Conservation (phyloP, 202 grass and related monocot species). For the Zizania palustris region DNA sequence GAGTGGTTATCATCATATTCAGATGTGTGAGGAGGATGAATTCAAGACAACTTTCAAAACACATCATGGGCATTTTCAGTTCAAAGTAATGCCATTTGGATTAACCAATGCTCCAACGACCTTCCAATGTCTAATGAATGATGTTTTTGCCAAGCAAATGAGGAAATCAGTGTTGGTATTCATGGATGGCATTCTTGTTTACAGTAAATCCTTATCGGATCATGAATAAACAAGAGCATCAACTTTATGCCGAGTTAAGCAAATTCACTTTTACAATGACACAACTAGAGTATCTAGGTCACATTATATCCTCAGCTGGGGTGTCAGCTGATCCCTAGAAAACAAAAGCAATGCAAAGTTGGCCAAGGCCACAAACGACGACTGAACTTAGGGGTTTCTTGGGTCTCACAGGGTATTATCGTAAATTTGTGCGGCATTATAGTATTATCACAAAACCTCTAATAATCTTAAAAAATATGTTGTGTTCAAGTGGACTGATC, state of each 20-base stretch:
- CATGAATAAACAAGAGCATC: neutral
- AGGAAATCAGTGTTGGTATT: neutral
- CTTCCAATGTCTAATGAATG: no score
- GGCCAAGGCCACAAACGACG: fast-evolving
- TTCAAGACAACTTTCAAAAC: no score
- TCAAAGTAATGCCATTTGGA: no score
- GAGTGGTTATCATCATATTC: no score
- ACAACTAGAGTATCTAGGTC: neutral
- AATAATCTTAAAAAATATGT: no score
- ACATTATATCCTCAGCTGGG: neutral
- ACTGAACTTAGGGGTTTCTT: neutral
- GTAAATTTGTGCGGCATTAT: no score
- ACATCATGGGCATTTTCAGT: no score
- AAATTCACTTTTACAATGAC: neutral
- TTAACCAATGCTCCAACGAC: no score
- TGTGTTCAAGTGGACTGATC: no score
- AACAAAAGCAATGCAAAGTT: neutral
- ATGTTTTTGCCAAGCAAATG: neutral
- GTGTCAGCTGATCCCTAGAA: neutral
- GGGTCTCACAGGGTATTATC: neutral
- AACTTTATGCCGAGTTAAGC: neutral
- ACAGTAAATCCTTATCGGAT: neutral
- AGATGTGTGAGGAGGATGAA: no score
- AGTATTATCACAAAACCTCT: no score
- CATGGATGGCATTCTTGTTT: neutral